Percentiles rank a stretch among this genome's conserved stretches.
These are phyloP conservation scores for Musa beccarii DNA, from an alignment of 176 grass and related monocot species.

Conservation along the genomic window DNA sequence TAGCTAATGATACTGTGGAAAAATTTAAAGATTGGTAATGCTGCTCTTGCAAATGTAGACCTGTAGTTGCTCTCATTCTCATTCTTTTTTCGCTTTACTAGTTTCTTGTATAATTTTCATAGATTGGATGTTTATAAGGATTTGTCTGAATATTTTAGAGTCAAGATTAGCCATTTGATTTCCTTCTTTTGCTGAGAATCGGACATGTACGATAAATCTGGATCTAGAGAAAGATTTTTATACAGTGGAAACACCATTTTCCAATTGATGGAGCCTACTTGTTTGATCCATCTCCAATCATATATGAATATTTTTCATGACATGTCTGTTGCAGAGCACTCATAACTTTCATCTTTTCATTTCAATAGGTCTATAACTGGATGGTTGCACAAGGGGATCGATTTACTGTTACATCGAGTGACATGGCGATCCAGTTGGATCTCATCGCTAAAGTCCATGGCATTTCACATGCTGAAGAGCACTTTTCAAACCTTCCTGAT, in stretches of 20 bases:
- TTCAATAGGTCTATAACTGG: slow-evolving; percentile 73
- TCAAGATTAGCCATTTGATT: neutral
- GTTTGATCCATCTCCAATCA: neutral
- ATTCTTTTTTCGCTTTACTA: neutral
- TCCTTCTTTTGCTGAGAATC: neutral
- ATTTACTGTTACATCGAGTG: slow-evolving; percentile 50
- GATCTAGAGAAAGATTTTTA: neutral
- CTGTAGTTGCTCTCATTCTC: neutral
- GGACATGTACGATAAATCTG: neutral
- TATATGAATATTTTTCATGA: neutral
- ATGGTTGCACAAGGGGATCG: slow-evolving; percentile 51
- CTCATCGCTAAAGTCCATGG: slow-evolving; percentile 65
- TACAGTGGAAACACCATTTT: neutral
- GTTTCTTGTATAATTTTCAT: neutral
- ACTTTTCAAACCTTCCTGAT: slow-evolving; percentile 63
- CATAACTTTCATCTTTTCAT: neutral
- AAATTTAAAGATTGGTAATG: neutral
- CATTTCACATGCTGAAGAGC: slow-evolving; percentile 54
- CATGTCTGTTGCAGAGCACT: neutral
- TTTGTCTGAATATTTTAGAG: neutral
- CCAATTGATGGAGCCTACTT: neutral
- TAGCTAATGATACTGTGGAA: neutral
- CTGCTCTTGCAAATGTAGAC: neutral
- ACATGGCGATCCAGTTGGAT: slow-evolving; percentile 83
- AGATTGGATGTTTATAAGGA: too few species aligned